Percentiles rank a stretch among this genome's conserved stretches.
Conservation (phyloP, 2,329 filamentous ascomycete genomes). For the Elsinoe arachidis region DNA sequence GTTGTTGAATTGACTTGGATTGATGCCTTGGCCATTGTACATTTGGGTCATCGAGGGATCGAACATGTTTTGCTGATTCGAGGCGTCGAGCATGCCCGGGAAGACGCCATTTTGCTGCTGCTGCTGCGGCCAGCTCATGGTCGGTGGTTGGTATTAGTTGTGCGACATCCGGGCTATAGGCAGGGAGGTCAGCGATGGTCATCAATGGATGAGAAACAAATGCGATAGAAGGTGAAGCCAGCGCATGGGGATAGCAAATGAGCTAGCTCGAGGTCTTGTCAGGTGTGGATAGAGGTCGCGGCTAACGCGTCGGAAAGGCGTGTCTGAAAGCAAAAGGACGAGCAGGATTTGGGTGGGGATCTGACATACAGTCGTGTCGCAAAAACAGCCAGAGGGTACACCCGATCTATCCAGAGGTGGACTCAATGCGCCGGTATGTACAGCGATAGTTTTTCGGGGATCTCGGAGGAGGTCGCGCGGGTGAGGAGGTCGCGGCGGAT, state of each 20-base stretch:
- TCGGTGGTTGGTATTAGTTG: constrained; percentile 13
- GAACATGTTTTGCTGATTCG: constrained; percentile 13
- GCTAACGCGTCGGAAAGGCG: constrained; percentile 8
- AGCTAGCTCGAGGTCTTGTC: neutral
- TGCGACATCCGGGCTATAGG: constrained; percentile 11
- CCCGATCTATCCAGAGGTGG: neutral
- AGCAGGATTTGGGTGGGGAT: neutral
- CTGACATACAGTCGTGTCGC: constrained; percentile 5
- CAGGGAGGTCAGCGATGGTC: neutral
- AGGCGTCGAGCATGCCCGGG: constrained; percentile 15
- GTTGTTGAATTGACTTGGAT: constrained; percentile 38
- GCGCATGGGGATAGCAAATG: constrained; percentile 2
- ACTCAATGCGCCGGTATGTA: constrained; percentile 3
- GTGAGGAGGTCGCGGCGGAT: constrained; percentile 8
- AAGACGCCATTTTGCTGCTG: constrained; percentile 18
- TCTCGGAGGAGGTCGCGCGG: constrained; percentile 11
- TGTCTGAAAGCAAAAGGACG: constrained; percentile 7
- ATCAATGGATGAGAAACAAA: neutral
- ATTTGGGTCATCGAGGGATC: constrained; percentile 18
- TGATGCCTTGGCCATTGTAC: constrained; percentile 16
- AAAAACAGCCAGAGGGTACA: neutral
- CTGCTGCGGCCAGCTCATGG: constrained; percentile 18
- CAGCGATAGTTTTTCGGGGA: constrained; percentile 6
- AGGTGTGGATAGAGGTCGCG: constrained; percentile 3
- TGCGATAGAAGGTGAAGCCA: neutral